A percentile compares a stretch with the other conserved stretches of the same genome.
phyloP scores from a whole-genome alignment of 2,329 filamentous ascomycete genomes.

The Colletotrichum scovillei region DNA sequence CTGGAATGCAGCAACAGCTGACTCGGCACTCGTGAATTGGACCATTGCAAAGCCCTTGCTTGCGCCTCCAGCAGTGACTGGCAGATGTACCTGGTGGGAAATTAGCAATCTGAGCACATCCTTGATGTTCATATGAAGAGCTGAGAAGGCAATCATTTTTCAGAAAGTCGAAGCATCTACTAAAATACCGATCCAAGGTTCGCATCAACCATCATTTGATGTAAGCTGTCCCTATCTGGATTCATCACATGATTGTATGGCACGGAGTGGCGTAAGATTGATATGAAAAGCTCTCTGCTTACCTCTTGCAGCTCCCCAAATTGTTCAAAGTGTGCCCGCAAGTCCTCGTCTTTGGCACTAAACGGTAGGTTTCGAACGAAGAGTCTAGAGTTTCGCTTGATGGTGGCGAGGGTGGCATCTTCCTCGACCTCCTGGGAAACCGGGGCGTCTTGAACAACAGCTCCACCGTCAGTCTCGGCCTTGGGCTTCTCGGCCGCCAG shows the following conservation, averaged over 20 bases:
- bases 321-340: constrained; percentile 76
- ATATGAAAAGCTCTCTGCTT: constrained; percentile 56
- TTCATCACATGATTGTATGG: constrained; percentile 77
- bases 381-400: constrained; percentile 79
- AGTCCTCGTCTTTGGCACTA: constrained; percentile 79
- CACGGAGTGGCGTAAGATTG: constrained; percentile 10
- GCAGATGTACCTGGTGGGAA: constrained; percentile 81
- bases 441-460: constrained; percentile 37
- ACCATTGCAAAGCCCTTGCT: constrained; percentile 94
- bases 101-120: constrained; percentile 30
- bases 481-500: constrained; percentile 29
- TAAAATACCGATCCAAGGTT: constrained; percentile 97
- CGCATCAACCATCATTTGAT: constrained; percentile 87
- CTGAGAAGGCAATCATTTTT: constrained; percentile 55
- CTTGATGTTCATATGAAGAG: constrained; percentile 2
- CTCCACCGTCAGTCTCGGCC: constrained; percentile 41
- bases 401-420: constrained; percentile 64
- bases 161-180: constrained; percentile 98
- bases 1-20: constrained; percentile 83
- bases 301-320: constrained; percentile 90
- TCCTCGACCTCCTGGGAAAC: constrained; percentile 45
- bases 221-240: constrained; percentile 99
- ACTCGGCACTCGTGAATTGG: constrained; percentile 77
- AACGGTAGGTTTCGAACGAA: constrained; percentile 94
- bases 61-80: constrained; percentile 76